These are phyloP conservation scores for Paradendryphiella salina DNA, from an alignment of 2,329 filamentous ascomycete genomes.

Conservation along the genomic window DNA sequence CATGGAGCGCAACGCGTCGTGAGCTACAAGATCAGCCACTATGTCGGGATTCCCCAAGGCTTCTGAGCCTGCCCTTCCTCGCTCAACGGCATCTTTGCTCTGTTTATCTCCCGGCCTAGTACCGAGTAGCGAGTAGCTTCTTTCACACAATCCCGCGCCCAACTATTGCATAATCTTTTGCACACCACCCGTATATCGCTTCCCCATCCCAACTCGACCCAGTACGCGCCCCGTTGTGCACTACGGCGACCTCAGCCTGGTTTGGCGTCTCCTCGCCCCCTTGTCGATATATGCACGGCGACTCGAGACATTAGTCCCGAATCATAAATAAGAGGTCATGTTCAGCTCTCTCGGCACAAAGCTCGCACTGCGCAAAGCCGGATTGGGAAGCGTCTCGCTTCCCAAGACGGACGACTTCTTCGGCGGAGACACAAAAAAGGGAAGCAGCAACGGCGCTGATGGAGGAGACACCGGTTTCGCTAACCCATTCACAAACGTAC, in stretches of 20 bases:
- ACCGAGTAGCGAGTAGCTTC: background rate
- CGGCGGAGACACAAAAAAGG: slow-evolving; percentile 38
- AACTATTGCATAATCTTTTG: slow-evolving; percentile 1
- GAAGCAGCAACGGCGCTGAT: slow-evolving; percentile 14
- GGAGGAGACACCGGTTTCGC: slow-evolving; percentile 28
- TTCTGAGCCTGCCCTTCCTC: slow-evolving; percentile 4
- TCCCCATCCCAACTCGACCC: background rate
- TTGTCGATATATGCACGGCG: background rate
- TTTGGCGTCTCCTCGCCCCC: background rate
- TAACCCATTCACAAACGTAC: slow-evolving; percentile 45
- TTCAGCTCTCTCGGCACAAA: slow-evolving; percentile 61
- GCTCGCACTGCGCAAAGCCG: slow-evolving; percentile 61
- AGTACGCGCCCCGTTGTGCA: background rate
- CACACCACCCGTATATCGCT: background rate
- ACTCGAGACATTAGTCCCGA: background rate
- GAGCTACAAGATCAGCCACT: slow-evolving; percentile 23
- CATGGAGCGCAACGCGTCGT: slow-evolving; percentile 23
- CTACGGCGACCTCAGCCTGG: background rate
- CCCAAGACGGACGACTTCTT: slow-evolving; percentile 32
- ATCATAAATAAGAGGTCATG: slow-evolving; percentile 46
- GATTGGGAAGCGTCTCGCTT: slow-evolving; percentile 57
- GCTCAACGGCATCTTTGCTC: slow-evolving; percentile 2
- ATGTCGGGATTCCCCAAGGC: slow-evolving; percentile 17
- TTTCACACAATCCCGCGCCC: background rate
- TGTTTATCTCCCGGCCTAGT: background rate